Evolutionary conservation across 1,284 basidiomycete species (phyloP), one percentile per base, ranked within the genome.

Genomic region (Malassezia globosa): DNA sequence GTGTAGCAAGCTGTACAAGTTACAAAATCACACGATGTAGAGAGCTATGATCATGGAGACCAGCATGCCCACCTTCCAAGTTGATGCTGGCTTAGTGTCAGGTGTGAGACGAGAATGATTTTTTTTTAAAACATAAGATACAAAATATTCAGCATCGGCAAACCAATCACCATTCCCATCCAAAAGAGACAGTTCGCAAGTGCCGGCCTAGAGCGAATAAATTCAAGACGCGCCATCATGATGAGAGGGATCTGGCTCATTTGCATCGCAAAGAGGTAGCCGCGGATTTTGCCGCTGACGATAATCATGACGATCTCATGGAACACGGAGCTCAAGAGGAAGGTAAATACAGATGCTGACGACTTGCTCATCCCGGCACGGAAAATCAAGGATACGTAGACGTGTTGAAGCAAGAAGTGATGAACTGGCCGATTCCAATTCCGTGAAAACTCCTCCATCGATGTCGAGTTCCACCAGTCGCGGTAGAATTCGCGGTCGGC

Each of bases 401-500:
- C 90, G 72, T 97, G 92, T 16, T 87, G 81, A 8, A 96, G 78
- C 19, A 97, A 79, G 78, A 96, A 96, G 2, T 81, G 81, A 70
- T 95, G 81, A n/a, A 89, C 83, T 79, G 63, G 59, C 59, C 42
- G 58, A 54, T 71, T 71, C 68, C 68, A 71, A 48, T 66, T 62
- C 19, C 68, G 48, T 5, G 52, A 50, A 73, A 94, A 97, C 71
- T 95, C 87, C 66, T 95, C 94, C 84, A 87, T 92, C 2, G 84
- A 85, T 0, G 84, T 88, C 1, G 87, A 86, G 74, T 96, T 97
- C 92, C 92, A 96, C 70, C 88, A 95, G 70, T 95, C 90, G 73
- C 89, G 85, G 73, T 96, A 97, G 72, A 96, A 96, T 61, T 89
- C 85, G 35, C 92, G 79, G 71, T 97, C 92, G 22, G 88, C 88